phyloP scores from a whole-genome alignment of 192 early-diverging fungal genomes.

The Dissophora ornata region DNA sequence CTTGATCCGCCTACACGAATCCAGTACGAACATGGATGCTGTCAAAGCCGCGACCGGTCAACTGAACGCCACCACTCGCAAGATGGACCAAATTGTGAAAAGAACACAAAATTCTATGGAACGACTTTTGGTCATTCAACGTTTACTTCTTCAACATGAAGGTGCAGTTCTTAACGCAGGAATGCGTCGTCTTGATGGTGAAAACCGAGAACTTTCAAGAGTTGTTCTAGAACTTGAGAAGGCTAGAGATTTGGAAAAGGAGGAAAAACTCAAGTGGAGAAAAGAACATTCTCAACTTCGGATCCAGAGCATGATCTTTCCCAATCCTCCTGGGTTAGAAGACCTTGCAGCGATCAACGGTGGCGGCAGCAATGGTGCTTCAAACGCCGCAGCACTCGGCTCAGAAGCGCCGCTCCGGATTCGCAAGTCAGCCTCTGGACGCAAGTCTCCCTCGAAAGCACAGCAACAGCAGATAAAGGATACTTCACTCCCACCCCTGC shows the following conservation, averaged over 20 bases:
- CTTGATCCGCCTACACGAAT: conserved; percentile 55
- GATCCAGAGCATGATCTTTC: conserved; percentile 53
- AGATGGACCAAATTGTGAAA: conserved; percentile 57
- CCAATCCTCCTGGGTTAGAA: conserved; percentile 31
- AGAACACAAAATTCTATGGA: conserved; percentile 50
- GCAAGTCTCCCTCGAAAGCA: conserved; percentile 3
- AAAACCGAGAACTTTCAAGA: conserved; percentile 44
- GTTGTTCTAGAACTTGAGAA: conserved; percentile 32
- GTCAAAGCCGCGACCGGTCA: conserved; percentile 55
- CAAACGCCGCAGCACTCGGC: too few relatives aligned
- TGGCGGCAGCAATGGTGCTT: background rate
- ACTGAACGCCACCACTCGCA: conserved; percentile 56
- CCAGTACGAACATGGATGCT: conserved; percentile 53
- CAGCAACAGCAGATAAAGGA: conserved; percentile 3
- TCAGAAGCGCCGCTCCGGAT: background rate
- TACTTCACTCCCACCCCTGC: background rate
- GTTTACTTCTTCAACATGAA: conserved; percentile 58
- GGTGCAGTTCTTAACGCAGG: conserved; percentile 60
- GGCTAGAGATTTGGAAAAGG: conserved; percentile 34
- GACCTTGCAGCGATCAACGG: background rate
- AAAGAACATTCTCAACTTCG: conserved; percentile 44
- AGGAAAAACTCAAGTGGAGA: conserved; percentile 51
- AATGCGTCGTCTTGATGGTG: conserved; percentile 54
- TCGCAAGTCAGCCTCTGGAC: conserved; percentile 15
- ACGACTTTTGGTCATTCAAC: conserved; percentile 49